Evolutionary conservation across 176 grass and related monocot species (phyloP).

Genomic region (Eleusine coracana): DNA sequence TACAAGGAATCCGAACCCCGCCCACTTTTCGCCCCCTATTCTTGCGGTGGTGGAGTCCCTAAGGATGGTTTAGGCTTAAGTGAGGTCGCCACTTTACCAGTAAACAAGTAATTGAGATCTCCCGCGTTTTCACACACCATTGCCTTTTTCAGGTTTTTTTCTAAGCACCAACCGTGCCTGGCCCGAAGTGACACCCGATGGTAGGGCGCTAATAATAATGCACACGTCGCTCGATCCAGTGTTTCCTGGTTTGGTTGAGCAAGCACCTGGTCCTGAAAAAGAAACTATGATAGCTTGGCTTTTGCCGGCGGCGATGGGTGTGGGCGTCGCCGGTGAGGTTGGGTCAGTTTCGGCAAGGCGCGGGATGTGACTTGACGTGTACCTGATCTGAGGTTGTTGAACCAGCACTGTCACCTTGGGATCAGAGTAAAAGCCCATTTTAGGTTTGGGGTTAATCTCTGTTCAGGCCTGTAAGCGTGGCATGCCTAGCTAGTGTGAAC

Average conservation of each 20-base stretch:
- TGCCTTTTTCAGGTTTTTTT: not conserved
- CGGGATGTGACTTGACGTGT: not conserved
- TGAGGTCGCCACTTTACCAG: constrained; percentile 48
- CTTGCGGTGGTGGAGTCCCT: constrained; percentile 59
- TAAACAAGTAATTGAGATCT: constrained; percentile 33
- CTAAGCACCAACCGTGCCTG: not conserved
- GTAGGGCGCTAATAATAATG: constrained; percentile 13
- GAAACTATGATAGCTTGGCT: not conserved
- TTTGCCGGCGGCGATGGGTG: constrained; percentile 5
- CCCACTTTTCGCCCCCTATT: constrained; percentile 31
- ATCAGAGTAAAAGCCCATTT: not conserved
- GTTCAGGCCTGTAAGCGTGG: not conserved
- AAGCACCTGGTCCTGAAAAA: constrained; percentile 9
- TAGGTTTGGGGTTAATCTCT: not conserved
- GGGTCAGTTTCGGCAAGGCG: not conserved
- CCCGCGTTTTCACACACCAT: constrained; percentile 30
- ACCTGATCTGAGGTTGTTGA: constrained; percentile 4
- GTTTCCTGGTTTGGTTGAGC: not conserved
- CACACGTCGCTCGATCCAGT: not conserved
- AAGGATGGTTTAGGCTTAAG: constrained; percentile 49
- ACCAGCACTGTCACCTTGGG: not conserved
- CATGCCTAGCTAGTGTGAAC: not conserved
- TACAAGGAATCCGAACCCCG: constrained; percentile 57
- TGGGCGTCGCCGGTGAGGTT: not conserved
- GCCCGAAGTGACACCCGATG: constrained; percentile 13